phyloP scores from a whole-genome alignment of 495 filamentous ascomycete genomes.

The Achaetomiella virescens region DNA sequence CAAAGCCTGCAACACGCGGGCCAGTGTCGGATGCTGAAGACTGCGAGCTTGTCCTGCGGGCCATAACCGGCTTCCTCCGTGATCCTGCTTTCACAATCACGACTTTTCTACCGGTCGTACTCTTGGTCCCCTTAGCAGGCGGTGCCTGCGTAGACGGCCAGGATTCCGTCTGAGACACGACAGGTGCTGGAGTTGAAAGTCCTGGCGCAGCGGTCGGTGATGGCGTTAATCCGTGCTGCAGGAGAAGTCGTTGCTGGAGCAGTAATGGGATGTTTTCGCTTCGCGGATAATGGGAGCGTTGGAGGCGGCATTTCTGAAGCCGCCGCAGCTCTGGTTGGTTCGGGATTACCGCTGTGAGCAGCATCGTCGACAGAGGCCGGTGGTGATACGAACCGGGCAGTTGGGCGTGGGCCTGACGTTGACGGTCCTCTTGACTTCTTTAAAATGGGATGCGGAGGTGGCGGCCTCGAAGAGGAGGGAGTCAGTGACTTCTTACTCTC shows the following conservation, averaged over 20 bases:
- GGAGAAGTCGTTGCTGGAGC: not conserved
- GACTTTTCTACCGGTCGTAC: conserved; percentile 29
- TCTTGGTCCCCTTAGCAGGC: conserved; percentile 19
- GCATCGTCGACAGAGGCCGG: conserved; percentile 37
- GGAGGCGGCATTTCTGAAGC: conserved; percentile 22
- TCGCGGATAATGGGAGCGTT: conserved; percentile 14
- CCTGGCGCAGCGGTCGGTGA: not conserved
- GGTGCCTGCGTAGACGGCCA: conserved; percentile 11
- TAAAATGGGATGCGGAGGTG: conserved; percentile 43
- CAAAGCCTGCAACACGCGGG: conserved; percentile 16
- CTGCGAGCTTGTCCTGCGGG: conserved; percentile 39
- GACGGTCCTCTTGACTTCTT: conserved; percentile 50
- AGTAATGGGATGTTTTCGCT: not conserved
- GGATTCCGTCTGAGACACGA: conserved; percentile 15
- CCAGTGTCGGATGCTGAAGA: conserved; percentile 28
- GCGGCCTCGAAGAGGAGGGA: conserved; percentile 26
- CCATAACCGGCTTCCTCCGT: conserved; percentile 32
- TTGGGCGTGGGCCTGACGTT: conserved; percentile 42
- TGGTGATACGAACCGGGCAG: conserved; percentile 47
- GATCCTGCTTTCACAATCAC: conserved; percentile 33
- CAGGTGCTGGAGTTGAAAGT: not conserved
- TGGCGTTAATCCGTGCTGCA: not conserved
- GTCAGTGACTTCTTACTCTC: conserved; percentile 22
- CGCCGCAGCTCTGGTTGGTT: conserved; percentile 15
- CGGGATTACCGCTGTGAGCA: conserved; percentile 15